Percentiles rank a stretch among this genome's conserved stretches.
Conservation (phyloP, 805 yeast genomes). For the Maudiozyma serrabonitensis region DNA sequence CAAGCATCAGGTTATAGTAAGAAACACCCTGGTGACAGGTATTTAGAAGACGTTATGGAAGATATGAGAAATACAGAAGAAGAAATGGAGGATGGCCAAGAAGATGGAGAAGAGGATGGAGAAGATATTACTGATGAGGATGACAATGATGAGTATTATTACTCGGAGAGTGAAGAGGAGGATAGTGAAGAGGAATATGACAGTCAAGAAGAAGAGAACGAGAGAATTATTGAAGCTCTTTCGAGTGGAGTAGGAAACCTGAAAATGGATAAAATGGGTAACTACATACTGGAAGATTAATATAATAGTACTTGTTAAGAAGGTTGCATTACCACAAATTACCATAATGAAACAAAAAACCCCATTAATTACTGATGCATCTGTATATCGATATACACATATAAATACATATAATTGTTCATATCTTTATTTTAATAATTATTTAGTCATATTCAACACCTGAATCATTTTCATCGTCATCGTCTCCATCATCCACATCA, state of each 20-base stretch:
- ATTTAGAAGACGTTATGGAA: conserved; percentile 67
- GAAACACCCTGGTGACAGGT: conserved; percentile 45
- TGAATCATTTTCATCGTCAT: conserved; percentile 30
- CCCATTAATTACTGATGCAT: neutral
- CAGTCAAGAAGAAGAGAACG: conserved; percentile 40
- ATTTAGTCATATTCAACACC: conserved; percentile 29
- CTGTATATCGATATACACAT: neutral
- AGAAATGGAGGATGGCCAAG: conserved; percentile 27
- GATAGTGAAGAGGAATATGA: conserved; percentile 23
- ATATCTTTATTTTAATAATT: neutral
- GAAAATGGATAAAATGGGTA: conserved; percentile 76
- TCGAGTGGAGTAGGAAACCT: conserved; percentile 53
- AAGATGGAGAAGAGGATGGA: conserved; percentile 50
- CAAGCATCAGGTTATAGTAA: conserved; percentile 80
- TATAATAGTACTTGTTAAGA: too few species aligned
- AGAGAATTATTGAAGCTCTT: conserved; percentile 60
- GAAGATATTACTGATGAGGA: conserved; percentile 22
- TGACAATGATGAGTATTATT: conserved; percentile 22
- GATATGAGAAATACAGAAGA: conserved; percentile 45
- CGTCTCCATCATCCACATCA: conserved; percentile 19
- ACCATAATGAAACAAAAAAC: neutral
- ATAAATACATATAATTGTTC: neutral
- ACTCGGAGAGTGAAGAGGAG: conserved; percentile 26
- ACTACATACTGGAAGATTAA: conserved; percentile 53
- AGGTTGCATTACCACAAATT: too few species aligned